Conservation (phyloP, 805 yeast species). For the Teunomyces stri region DNA sequence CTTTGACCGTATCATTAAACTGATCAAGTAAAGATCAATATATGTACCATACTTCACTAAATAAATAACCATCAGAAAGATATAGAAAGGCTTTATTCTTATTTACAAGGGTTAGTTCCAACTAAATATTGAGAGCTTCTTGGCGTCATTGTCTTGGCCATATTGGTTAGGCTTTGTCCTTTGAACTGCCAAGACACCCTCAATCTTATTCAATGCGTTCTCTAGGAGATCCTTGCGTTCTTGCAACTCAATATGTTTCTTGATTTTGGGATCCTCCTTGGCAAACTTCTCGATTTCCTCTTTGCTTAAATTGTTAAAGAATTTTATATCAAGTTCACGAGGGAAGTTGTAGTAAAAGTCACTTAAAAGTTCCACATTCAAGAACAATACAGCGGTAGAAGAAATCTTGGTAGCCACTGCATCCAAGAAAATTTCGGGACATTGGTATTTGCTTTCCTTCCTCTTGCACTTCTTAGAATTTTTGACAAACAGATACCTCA, state of each 20-base stretch:
- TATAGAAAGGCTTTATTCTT: background rate
- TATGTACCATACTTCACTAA: constrained; percentile 4
- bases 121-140: constrained; percentile 9
- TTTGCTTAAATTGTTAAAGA: constrained; percentile 58
- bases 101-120: constrained; percentile 5
- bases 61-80: background rate
- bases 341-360: constrained; percentile 97
- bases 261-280: constrained; percentile 88
- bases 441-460: constrained; percentile 79
- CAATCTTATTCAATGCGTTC: constrained; percentile 80
- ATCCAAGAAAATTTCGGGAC: constrained; percentile 93
- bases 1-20: constrained; percentile 66
- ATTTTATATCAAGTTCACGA: constrained; percentile 77
- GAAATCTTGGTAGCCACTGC: constrained; percentile 90
- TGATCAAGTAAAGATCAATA: constrained; percentile 30
- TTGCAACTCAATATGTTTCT: constrained; percentile 88
- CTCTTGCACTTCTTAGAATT: constrained; percentile 72
- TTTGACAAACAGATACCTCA: constrained; percentile 70
- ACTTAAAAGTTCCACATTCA: constrained; percentile 89
- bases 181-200: constrained; percentile 72
- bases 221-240: constrained; percentile 88
- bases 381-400: constrained; percentile 85
- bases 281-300: constrained; percentile 89
- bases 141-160: constrained; percentile 11
- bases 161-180: constrained; percentile 21